Evolutionary conservation across 805 yeast species (phyloP), one percentile per base, ranked within the genome.

Genomic region (Kockiozyma suomiensis): DNA sequence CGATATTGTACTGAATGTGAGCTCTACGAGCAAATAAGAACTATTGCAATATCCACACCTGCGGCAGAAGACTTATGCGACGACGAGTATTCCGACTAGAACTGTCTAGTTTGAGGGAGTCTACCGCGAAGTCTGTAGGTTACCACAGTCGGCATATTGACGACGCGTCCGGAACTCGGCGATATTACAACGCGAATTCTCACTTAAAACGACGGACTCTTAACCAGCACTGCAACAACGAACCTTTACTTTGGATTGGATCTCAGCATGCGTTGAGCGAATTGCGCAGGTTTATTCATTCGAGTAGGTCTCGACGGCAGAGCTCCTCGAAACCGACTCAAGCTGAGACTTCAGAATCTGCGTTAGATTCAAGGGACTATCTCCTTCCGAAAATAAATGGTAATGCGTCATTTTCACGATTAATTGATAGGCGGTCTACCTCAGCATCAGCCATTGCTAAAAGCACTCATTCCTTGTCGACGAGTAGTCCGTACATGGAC

Each of bases 161-260:
- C 2, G 23, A 19, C 43, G 30, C 28, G 28, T 6, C 26, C 17
- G 21, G 42, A 7, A 38, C 6, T 8, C 6, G 17, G 6, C 21
- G 42, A 13, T 38, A 17, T 38, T n/a, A n/a, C n/a, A n/a, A 21
- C 46, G 21, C 25, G 25, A 17, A 19, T 19, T 41, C 33, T 30
- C 33, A 7, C 7, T 13, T 19, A 21, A 25, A 26, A 28, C 23
- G 26, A 5, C 28, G 49, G 15, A 25, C 25, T 13, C 19, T 19
- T 13, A 25, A 26, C 8, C 49, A 45, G 15, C 4, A 8, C 1
- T 8, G 3, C 28, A 2, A 15, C 13, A 8, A 17, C 19, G 49
- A 45, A 10, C 32, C 49, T 2, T 8, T 28, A 2, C 40, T 35
- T 15, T 48, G 51, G 51, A 48, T 48, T 48, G 51, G 51, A 19